Evolutionary conservation across 2,329 filamentous ascomycete genomes (phyloP).

Genomic region (Pseudocercospora pini-densiflorae): DNA sequence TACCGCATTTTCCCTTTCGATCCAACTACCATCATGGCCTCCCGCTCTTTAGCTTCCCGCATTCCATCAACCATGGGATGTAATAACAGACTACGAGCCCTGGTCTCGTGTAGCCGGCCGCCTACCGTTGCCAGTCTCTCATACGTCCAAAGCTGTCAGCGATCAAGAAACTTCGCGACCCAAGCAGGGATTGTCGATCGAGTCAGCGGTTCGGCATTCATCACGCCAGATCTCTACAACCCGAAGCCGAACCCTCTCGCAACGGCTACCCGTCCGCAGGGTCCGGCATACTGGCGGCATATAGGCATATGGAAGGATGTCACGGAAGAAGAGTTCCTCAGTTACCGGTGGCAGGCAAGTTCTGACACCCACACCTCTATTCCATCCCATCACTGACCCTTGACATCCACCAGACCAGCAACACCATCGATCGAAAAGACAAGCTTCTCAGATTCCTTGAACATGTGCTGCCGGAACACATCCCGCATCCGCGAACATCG

Average conservation of each 20-base stretch:
- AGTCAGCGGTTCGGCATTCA: slow-evolving; percentile 11
- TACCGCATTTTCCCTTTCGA: not conserved
- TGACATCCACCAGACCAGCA: slow-evolving; percentile 45
- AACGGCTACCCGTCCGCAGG: not conserved
- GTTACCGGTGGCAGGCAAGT: slow-evolving; percentile 61
- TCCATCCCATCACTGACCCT: slow-evolving; percentile 6
- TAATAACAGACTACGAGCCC: not conserved
- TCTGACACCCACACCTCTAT: not conserved
- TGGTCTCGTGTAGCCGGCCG: not conserved
- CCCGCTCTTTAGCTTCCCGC: not conserved
- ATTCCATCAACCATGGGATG: not conserved
- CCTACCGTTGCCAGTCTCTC: not conserved
- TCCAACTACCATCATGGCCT: slow-evolving; percentile 3
- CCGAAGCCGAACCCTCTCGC: not conserved
- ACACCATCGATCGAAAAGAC: slow-evolving; percentile 55
- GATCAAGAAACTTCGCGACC: slow-evolving; percentile 9
- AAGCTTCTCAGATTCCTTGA: slow-evolving; percentile 57
- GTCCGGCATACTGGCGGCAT: slow-evolving; percentile 28
- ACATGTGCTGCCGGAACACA: slow-evolving; percentile 54
- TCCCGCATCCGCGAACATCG: slow-evolving; percentile 46
- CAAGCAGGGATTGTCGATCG: slow-evolving; percentile 17
- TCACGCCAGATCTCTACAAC: slow-evolving; percentile 17
- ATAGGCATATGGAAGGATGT: slow-evolving; percentile 53
- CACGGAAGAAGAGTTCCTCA: slow-evolving; percentile 54
- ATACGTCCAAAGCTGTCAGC: not conserved